phyloP scores from a whole-genome alignment of 179 eudicot species.

The Heliamphora pulchella region DNA sequence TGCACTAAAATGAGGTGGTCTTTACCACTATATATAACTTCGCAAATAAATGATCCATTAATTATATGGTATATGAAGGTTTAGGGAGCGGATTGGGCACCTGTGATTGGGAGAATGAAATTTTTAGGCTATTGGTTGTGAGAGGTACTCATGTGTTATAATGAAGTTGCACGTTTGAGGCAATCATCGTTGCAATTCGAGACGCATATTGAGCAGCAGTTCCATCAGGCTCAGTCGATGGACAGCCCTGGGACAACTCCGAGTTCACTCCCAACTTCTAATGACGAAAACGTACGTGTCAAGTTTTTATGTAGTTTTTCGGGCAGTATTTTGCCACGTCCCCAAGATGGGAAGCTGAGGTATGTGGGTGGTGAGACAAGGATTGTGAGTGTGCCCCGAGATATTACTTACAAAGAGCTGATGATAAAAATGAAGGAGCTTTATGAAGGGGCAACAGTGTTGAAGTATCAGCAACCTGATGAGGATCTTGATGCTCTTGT shows the following conservation, averaged over 20 bases:
- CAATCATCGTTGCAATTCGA: conserved; percentile 21
- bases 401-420: conserved; percentile 59
- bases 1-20: not conserved
- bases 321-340: conserved; percentile 83
- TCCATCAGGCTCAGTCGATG: conserved; percentile 28
- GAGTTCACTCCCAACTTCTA: conserved; percentile 26
- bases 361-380: conserved; percentile 86
- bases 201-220: conserved; percentile 20
- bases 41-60: not conserved
- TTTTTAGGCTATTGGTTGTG: conserved; percentile 8
- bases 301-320: conserved; percentile 81
- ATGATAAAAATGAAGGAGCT: conserved; percentile 76
- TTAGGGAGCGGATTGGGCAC: not conserved
- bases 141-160: conserved; percentile 26
- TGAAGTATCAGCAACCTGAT: conserved; percentile 96
- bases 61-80: not conserved
- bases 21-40: not conserved
- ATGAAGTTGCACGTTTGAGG: conserved; percentile 20
- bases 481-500: conserved; percentile 98
- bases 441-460: conserved; percentile 50
- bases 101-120: conserved; percentile 14
- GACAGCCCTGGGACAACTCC: conserved; percentile 39
- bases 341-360: conserved; percentile 80
- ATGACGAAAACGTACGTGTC: conserved; percentile 53
- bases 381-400: conserved; percentile 58